phyloP scores from a whole-genome alignment of 495 filamentous ascomycete species.

The Neurospora discreta region DNA sequence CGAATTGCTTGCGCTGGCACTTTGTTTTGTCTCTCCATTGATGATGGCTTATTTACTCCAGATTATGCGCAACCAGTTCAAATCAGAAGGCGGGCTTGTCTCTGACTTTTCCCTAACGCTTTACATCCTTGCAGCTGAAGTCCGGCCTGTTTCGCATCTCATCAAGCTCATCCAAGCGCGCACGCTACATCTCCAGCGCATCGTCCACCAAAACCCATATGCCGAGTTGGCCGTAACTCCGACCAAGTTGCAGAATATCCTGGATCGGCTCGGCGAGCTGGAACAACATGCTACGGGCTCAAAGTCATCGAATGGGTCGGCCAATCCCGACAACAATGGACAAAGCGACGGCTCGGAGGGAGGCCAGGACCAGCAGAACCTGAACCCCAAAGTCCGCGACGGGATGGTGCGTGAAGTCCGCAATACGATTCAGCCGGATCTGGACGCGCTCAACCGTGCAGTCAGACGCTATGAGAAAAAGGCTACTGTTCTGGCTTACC shows the following conservation, averaged over 20 bases:
- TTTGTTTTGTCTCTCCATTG: conserved; percentile 71
- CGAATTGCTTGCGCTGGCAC: conserved; percentile 59
- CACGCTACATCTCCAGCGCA: conserved; percentile 72
- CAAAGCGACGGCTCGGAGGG: conserved; percentile 15
- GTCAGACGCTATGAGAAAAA: conserved; percentile 93
- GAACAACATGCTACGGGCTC: conserved; percentile 43
- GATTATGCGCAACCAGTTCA: conserved; percentile 60
- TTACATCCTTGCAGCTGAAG: conserved; percentile 78
- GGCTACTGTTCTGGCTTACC: conserved; percentile 53
- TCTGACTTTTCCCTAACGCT: conserved; percentile 92
- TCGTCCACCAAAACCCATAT: conserved; percentile 47
- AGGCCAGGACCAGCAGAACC: conserved; percentile 18
- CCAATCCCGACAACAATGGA: conserved; percentile 5
- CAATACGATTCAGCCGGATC: conserved; percentile 59
- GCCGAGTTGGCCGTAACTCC: conserved; percentile 28
- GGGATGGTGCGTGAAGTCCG: conserved; percentile 49
- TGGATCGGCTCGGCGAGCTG: conserved; percentile 54
- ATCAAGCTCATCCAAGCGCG: conserved; percentile 68
- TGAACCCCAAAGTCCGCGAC: conserved; percentile 2
- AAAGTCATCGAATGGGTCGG: background rate
- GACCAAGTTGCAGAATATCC: conserved; percentile 44
- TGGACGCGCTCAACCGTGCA: conserved; percentile 83
- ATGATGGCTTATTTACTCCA: conserved; percentile 73
- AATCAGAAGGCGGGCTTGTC: conserved; percentile 66
- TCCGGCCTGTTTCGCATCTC: conserved; percentile 69